Evolutionary conservation across 495 filamentous ascomycete genomes (phyloP), one percentile per base, ranked within the genome.

Genomic region (Penicillium paradoxum): DNA sequence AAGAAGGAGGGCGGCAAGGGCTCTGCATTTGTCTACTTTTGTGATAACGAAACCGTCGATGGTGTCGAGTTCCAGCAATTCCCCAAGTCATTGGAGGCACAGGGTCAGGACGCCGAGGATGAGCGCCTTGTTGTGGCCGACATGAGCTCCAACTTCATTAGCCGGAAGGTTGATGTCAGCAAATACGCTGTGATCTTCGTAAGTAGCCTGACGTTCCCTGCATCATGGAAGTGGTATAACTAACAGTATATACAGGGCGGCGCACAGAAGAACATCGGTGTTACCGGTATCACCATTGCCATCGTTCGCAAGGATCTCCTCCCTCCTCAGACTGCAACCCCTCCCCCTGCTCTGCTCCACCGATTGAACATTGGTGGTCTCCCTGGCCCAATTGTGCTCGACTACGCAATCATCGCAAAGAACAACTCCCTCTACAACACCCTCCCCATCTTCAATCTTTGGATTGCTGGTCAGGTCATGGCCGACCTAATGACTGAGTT

Each of bases 381-480:
- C 18, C 87, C 88, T 13, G 80, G 90, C 33, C 84, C 85, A 2
- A 78, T 89, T 7, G 80, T 96, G 34, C 72, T 96, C 37, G 82
- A 89, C 66, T 97, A 91, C 68, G 79, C 86, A 41, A 86, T 79
- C 0, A 82, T 88, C 33, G 85, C 88, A 17, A 91, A 91, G 76
- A 90, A 91, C 70, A 90, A 90, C 73, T 89, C 84, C 55, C 76
- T 97, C 46, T 96, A 96, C 73, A 97, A 96, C 73, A 97, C 92
- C 2, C 77, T 97, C 22, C 89, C 88, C 54, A 96, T 97, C 60
- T 96, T 97, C 69, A 89, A 89, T 73, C 82, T 97, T 45, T 97
- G 83, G 78, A 82, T 97, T 49, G 89, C 90, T 18, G 87, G 89
- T 24, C 80, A 88, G 60, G 91, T 97, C 25, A 85, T 97, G 73